These are phyloP conservation scores for Primulina eburnea DNA, from an alignment of 257 asterid species.

Conservation along the genomic window DNA sequence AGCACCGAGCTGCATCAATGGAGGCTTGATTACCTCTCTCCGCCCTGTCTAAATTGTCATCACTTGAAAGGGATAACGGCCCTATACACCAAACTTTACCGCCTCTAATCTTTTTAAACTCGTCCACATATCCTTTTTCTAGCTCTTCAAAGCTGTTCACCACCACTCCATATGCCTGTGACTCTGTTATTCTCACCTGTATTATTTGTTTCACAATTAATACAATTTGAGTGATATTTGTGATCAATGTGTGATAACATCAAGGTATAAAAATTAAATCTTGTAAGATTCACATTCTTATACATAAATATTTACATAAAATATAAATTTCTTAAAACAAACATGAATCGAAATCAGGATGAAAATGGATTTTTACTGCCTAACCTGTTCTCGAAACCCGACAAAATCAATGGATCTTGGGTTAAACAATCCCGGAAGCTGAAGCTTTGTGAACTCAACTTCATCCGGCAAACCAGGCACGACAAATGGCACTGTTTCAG, in stretches of 20 bases:
- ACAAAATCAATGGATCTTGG: constrained; percentile 26
- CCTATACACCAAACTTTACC: constrained; percentile 66
- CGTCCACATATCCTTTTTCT: constrained; percentile 39
- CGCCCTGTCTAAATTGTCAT: constrained; percentile 28
- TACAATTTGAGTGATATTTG: too few relatives aligned
- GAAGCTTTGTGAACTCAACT: constrained; percentile 33
- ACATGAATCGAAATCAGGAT: background rate
- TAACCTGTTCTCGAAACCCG: constrained; percentile 25
- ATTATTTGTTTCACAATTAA: too few relatives aligned
- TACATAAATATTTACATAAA: too few relatives aligned
- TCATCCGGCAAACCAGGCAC: constrained; percentile 39
- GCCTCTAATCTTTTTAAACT: constrained; percentile 28
- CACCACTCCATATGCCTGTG: constrained; percentile 36
- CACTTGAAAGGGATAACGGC: constrained; percentile 49
- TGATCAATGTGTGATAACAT: too few relatives aligned
- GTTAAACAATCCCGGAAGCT: constrained; percentile 39
- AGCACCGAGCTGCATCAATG: constrained; percentile 24
- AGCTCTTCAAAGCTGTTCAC: constrained; percentile 53
- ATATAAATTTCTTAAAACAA: too few relatives aligned
- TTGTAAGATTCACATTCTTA: too few relatives aligned
- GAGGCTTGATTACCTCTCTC: constrained; percentile 43
- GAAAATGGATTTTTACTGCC: background rate
- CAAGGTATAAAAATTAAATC: too few relatives aligned
- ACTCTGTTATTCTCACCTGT: constrained; percentile 36
- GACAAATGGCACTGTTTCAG: constrained; percentile 29